A percentile compares a stretch with the other conserved stretches of the same genome.
These are phyloP conservation scores for Nemania sp. DNA, from an alignment of 2,329 filamentous ascomycete genomes.

Conservation along the genomic window DNA sequence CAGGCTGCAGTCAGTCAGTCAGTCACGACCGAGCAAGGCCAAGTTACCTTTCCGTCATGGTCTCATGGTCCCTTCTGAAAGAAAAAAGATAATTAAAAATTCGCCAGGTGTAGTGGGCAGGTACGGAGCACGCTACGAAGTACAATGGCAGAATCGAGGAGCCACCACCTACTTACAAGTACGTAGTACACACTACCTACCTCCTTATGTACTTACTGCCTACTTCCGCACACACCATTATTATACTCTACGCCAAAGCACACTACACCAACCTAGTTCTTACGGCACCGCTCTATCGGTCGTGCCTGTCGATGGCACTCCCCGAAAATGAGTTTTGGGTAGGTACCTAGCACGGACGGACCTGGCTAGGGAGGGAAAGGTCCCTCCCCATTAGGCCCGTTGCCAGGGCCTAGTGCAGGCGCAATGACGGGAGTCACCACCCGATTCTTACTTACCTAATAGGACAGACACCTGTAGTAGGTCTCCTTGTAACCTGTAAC, in stretches of 20 bases:
- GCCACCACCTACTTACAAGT: neutral
- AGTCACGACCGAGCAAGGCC: slow-evolving; percentile 15
- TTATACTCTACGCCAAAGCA: neutral
- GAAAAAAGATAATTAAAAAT: neutral
- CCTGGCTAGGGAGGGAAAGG: neutral
- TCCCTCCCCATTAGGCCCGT: slow-evolving; percentile 6
- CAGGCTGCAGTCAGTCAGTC: slow-evolving; percentile 6
- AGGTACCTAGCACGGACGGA: slow-evolving; percentile 1
- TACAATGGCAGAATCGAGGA: slow-evolving; percentile 7
- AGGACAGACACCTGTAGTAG: neutral
- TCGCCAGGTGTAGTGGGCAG: slow-evolving; percentile 23
- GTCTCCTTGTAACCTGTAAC: too few species aligned
- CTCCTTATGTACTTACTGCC: neutral
- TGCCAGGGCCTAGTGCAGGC: slow-evolving; percentile 3
- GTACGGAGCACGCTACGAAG: slow-evolving; percentile 7
- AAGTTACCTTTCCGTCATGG: slow-evolving; percentile 23
- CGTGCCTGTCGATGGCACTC: slow-evolving; percentile 8
- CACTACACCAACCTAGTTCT: neutral
- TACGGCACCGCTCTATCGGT: slow-evolving; percentile 20
- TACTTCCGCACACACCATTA: too few species aligned
- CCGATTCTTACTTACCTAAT: neutral
- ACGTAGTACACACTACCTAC: neutral
- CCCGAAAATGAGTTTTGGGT: neutral
- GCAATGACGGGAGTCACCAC: neutral
- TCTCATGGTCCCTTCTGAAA: slow-evolving; percentile 9